A percentile compares a stretch with the other conserved stretches of the same genome.
Evolutionary conservation across 148 eudicot genomes (phyloP).

Genomic region (Vaccinium macrocarpon): DNA sequence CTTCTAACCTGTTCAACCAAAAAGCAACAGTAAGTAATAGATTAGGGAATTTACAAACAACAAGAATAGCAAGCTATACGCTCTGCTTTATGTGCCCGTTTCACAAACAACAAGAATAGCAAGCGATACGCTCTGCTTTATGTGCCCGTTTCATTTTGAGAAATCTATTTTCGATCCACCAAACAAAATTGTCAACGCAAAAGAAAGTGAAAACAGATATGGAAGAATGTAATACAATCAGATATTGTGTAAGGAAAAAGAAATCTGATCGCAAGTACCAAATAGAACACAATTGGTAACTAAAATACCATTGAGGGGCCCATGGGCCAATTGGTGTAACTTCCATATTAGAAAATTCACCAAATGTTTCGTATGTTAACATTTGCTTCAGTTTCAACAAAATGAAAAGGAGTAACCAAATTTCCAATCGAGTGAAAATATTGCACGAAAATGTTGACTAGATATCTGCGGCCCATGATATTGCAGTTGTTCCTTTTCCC

Average conservation of each 20-base stretch:
- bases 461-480: not conserved
- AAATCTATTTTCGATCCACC: not conserved
- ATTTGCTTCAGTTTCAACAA: too few relatives aligned
- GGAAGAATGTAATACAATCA: not conserved
- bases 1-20: constrained; percentile 57
- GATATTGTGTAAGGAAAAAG: too few relatives aligned
- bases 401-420: too few relatives aligned
- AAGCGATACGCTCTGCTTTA: not conserved
- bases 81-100: not conserved
- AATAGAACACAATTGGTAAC: too few relatives aligned
- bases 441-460: too few relatives aligned
- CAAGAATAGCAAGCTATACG: not conserved
- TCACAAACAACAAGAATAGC: not conserved
- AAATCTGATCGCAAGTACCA: too few relatives aligned
- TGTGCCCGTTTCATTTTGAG: not conserved
- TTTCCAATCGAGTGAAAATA: too few relatives aligned
- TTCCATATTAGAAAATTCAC: too few relatives aligned
- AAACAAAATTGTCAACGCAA: not conserved
- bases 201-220: not conserved
- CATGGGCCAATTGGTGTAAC: too few relatives aligned
- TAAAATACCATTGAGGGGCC: too few relatives aligned
- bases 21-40: not conserved
- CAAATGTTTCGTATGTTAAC: too few relatives aligned
- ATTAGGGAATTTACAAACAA: too few relatives aligned
- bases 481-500: not conserved